Percentiles rank a stretch among this genome's conserved stretches.
Conservation (phyloP, 305 asterid genomes). For the Fraxinus velutina region DNA sequence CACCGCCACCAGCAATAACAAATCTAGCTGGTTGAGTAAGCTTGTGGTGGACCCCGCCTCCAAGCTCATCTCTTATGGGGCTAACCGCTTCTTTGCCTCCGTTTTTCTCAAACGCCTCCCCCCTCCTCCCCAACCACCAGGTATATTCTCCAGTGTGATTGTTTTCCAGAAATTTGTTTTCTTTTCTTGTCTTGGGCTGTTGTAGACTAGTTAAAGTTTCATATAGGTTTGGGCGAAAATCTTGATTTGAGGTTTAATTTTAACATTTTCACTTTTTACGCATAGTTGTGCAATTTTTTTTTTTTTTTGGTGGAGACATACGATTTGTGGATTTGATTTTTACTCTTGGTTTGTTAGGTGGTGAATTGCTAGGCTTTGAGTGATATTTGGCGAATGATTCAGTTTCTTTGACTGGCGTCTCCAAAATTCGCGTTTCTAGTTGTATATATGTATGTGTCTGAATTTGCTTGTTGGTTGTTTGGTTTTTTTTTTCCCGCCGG, state of each 20-base stretch:
- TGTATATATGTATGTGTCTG: background rate
- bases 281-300: background rate
- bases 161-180: background rate
- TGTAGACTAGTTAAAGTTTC: background rate
- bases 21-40: slow-evolving; percentile 62
- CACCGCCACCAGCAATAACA: slow-evolving; percentile 19
- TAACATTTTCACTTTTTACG: background rate
- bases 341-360: slow-evolving; percentile 10
- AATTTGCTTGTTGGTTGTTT: background rate
- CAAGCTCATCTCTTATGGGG: slow-evolving; percentile 55
- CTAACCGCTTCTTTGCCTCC: slow-evolving; percentile 54
- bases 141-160: slow-evolving; percentile 22
- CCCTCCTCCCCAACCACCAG: slow-evolving; percentile 46
- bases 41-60: slow-evolving; percentile 74
- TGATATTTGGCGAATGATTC: background rate
- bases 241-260: background rate
- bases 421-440: background rate
- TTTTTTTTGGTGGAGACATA: background rate
- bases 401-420: slow-evolving; percentile 5
- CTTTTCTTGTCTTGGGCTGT: background rate
- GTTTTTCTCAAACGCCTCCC: slow-evolving; percentile 52
- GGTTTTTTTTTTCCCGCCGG: background rate
- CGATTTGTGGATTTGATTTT: background rate
- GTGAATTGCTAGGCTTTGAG: slow-evolving; percentile 1
- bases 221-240: background rate